Base-by-base conservation (phyloP, 495 filamentous ascomycete genomes). In the Oleoguttula mirabilis region DNA sequence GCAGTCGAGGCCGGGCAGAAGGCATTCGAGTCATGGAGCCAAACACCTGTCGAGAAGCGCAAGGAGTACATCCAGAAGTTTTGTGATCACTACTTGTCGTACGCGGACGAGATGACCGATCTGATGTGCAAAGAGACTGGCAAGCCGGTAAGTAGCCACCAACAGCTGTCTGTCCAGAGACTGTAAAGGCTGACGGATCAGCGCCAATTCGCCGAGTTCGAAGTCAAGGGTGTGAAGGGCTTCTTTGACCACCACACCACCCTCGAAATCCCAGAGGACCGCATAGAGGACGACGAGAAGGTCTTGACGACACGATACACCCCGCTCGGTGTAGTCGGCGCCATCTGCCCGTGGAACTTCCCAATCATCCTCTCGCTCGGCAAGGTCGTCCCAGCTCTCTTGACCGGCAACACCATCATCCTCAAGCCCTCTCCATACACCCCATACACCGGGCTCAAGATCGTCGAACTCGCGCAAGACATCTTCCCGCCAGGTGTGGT, bases 401-500 rank as follows among this genome's bases (percentile, higher is more conserved):
- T 30, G 5, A 40, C 38, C 6, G 76, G 76, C 19, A 76, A 76
- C 59, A 63, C 66, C 35, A 67, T 77, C 35, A 76, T 80, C 55
- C 65, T 79, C 53, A 79, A 79, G 57, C 68, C 69, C n/a, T 71
- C 56, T 39, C 58, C 58, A 3, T 61, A 73, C 59, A 79, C 78
- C 0, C 79, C 79, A 0, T 82, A 82, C 65, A 71, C 70, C 31
- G 68, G 62, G 21, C 64, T 80, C 40, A 80, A 79, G 50, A 61
- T 76, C 38, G 69, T 61, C 30, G 78, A 82, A 55, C 61, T 84
- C 7, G 70, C 62, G 16, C 66, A 70, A 30, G 56, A 63, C 1
- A 61, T 77, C 46, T 70, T 82, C 39, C 78, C 79, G 0, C 71
- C 72, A 0, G 79, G 78, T 36, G 71, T 84, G 6, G 51, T 84